Evolutionary conservation across 2,329 filamentous ascomycete species (phyloP).

Genomic region (Cladosporium sp.): DNA sequence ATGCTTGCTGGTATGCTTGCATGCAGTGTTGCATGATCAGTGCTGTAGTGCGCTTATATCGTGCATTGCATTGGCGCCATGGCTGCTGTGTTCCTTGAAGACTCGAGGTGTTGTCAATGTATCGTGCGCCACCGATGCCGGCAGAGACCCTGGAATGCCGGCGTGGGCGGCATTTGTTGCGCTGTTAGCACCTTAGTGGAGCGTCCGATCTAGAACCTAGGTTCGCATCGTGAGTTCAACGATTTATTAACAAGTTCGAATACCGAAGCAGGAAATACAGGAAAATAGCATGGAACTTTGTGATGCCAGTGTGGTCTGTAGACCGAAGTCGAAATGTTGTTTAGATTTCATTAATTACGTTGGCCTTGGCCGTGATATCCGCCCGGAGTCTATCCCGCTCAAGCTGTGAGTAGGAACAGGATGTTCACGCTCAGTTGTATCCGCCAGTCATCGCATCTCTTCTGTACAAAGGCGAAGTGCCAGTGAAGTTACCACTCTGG

Average conservation of each 20-base stretch:
- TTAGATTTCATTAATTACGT: neutral
- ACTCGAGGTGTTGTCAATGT: neutral
- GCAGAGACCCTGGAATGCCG: neutral
- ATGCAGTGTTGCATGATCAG: too few relatives aligned
- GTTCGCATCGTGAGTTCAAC: too few relatives aligned
- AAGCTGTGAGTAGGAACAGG: too few relatives aligned
- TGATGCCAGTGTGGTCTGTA: too few relatives aligned
- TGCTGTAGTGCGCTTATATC: too few relatives aligned
- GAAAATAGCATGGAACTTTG: too few relatives aligned
- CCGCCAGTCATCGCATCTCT: neutral
- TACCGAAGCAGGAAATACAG: too few relatives aligned
- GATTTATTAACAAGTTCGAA: too few relatives aligned
- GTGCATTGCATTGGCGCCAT: too few relatives aligned
- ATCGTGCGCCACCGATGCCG: neutral
- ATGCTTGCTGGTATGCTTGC: too few relatives aligned
- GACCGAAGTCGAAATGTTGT: neutral
- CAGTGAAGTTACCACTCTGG: slow-evolving; percentile 21
- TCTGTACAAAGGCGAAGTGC: slow-evolving; percentile 15
- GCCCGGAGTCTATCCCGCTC: neutral
- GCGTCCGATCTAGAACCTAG: neutral
- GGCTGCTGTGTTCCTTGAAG: neutral
- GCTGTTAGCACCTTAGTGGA: too few relatives aligned
- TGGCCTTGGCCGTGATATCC: neutral
- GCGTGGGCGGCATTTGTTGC: slow-evolving; percentile 2
- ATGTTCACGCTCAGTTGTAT: slow-evolving; percentile 3